These are phyloP conservation scores for Pythium dissimile DNA, from an alignment of 352 stramenopile genomes.

Conservation along the genomic window DNA sequence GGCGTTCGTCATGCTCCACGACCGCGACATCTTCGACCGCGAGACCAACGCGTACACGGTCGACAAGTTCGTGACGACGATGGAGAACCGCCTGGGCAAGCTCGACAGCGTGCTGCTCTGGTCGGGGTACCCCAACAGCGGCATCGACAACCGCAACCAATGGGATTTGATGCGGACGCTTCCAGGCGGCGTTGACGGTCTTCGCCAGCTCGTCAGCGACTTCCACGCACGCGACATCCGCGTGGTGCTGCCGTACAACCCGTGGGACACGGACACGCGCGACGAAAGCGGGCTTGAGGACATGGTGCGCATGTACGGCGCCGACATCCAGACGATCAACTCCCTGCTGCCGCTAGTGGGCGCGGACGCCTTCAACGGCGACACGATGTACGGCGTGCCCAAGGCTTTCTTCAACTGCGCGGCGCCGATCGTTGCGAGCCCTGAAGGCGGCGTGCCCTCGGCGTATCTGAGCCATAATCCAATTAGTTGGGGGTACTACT, in stretches of 20 bases:
- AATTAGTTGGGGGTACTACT: conserved; percentile 83
- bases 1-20: conserved; percentile 70
- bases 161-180: conserved; percentile 66
- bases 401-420: conserved; percentile 80
- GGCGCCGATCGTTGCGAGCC: conserved; percentile 44
- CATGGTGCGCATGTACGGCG: conserved; percentile 64
- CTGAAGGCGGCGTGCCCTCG: conserved; percentile 66
- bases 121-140: conserved; percentile 79
- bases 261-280: conserved; percentile 75
- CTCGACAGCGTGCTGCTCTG: conserved; percentile 84
- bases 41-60: conserved; percentile 57
- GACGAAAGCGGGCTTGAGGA: conserved; percentile 49
- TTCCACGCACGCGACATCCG: conserved; percentile 60
- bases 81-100: conserved; percentile 48
- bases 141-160: conserved; percentile 83
- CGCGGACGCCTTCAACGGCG: conserved; percentile 82
- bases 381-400: conserved; percentile 87
- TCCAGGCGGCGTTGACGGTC: conserved; percentile 40
- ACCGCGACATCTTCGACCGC: conserved; percentile 74
- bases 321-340: conserved; percentile 58
- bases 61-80: conserved; percentile 57
- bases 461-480: conserved; percentile 62
- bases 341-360: conserved; percentile 33
- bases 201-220: conserved; percentile 44
- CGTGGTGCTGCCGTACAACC: conserved; percentile 82